These are phyloP conservation scores for Hyaloscypha finlandica DNA, from an alignment of 495 filamentous ascomycete genomes.

Conservation along the genomic window DNA sequence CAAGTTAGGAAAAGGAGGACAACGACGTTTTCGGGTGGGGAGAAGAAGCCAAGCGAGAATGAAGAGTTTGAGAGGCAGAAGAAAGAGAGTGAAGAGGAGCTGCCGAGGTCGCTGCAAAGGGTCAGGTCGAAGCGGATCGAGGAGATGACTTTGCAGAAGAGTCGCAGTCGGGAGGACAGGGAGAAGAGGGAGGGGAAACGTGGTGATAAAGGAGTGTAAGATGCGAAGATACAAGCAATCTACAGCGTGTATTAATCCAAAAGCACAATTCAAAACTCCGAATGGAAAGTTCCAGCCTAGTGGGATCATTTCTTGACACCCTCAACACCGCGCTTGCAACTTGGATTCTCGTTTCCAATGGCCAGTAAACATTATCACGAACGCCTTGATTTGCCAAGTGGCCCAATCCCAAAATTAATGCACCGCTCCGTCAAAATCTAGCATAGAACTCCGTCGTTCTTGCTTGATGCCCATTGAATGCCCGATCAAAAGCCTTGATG, in stretches of 20 bases:
- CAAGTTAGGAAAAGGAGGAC: conserved; percentile 26
- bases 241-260: neutral
- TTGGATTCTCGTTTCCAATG: too few relatives aligned
- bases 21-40: conserved; percentile 19
- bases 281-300: neutral
- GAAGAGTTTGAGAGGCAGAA: conserved; percentile 21
- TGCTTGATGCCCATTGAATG: neutral
- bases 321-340: too few relatives aligned
- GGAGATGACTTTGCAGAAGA: conserved; percentile 27
- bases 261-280: neutral
- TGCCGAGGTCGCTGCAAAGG: conserved; percentile 41
- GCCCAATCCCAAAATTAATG: too few relatives aligned
- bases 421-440: neutral
- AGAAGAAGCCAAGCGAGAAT: conserved; percentile 11
- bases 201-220: neutral
- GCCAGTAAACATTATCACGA: too few relatives aligned
- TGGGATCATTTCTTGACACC: neutral
- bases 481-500: neutral
- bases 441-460: neutral
- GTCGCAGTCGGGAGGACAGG: conserved; percentile 7
- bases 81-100: conserved; percentile 33
- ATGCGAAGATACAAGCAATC: neutral
- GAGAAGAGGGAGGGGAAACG: conserved; percentile 12
- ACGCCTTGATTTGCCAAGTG: too few relatives aligned
- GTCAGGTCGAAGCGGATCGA: conserved; percentile 34